Conservation (phyloP, 73 alveolate genomes). For the Paramecium caudatum region DNA sequence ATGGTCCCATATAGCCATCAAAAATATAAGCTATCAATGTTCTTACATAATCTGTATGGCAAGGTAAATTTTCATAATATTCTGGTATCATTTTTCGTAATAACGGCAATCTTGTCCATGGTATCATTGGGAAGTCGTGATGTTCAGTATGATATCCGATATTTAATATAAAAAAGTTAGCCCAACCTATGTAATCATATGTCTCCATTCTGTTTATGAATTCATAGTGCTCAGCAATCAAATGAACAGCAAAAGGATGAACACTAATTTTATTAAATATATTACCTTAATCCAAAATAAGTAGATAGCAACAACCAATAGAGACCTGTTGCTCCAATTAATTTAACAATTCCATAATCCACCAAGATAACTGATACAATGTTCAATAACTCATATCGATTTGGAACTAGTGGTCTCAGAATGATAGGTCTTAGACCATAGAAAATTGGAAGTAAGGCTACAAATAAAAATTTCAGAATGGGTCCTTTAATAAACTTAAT, state of each 20-base stretch:
- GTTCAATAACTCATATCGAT: constrained; percentile 73
- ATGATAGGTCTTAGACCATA: constrained; percentile 83
- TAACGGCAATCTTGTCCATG: constrained; percentile 81
- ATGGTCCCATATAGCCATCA: constrained; percentile 76
- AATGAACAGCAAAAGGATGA: constrained; percentile 84
- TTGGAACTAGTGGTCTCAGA: constrained; percentile 75
- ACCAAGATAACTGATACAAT: constrained; percentile 61
- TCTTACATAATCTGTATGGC: constrained; percentile 73
- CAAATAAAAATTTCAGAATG: constrained; percentile 68
- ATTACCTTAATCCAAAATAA: constrained; percentile 76
- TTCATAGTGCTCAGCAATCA: constrained; percentile 87
- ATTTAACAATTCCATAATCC: constrained; percentile 44
- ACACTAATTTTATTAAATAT: constrained; percentile 24
- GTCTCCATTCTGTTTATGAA: constrained; percentile 78
- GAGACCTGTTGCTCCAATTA: constrained; percentile 71
- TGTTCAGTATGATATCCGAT: constrained; percentile 87
- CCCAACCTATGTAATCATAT: constrained; percentile 82
- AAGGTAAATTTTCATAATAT: constrained; percentile 79
- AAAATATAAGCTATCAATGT: constrained; percentile 77
- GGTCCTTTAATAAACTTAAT: constrained; percentile 77
- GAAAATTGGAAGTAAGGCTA: constrained; percentile 76
- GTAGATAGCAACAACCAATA: constrained; percentile 77
- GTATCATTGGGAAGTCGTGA: constrained; percentile 84
- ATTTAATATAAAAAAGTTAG: constrained; percentile 75
- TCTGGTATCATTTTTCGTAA: constrained; percentile 83